Evolutionary conservation across 768 basidiomycete species (phyloP).

Genomic region (Lentinula detonsa): DNA sequence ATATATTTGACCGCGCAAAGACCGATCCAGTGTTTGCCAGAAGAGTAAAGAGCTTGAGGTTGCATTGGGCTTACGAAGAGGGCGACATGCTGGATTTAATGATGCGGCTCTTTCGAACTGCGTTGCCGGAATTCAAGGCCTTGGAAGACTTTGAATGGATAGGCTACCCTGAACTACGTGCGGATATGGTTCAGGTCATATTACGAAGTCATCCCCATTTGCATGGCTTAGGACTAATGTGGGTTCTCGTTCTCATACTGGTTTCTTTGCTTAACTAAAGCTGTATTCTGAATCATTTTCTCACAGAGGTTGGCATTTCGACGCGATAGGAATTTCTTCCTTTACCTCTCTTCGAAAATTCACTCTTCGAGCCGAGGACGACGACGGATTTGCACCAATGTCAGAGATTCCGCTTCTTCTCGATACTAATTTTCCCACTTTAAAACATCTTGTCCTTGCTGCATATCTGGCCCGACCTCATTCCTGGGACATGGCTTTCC

Average conservation of each 20-base stretch:
- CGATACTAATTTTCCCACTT: constrained; percentile 50
- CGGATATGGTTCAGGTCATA: constrained; percentile 59
- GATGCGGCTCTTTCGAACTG: constrained; percentile 56
- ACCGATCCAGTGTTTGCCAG: constrained; percentile 55
- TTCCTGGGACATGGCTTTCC: constrained; percentile 63
- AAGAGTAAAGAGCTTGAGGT: constrained; percentile 48
- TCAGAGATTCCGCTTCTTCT: constrained; percentile 59
- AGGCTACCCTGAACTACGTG: constrained; percentile 66
- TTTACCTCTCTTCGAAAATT: constrained; percentile 58
- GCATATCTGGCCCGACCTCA: constrained; percentile 61
- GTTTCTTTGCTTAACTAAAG: background rate
- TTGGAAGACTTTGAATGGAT: constrained; percentile 69
- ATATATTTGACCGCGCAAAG: constrained; percentile 64
- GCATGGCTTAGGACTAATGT: constrained; percentile 55
- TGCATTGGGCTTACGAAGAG: constrained; percentile 69
- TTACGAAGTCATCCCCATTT: constrained; percentile 48
- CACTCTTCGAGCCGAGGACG: constrained; percentile 63
- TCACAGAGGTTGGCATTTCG: constrained; percentile 65
- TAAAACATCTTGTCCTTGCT: constrained; percentile 60
- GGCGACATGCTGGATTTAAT: constrained; percentile 62
- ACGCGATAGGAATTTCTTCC: constrained; percentile 60
- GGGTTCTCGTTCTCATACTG: constrained; percentile 11
- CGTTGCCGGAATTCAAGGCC: constrained; percentile 57
- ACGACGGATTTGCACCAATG: constrained; percentile 68
- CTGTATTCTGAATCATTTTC: background rate